Conservation (phyloP, 768 basidiomycete species). For the Termitomyces sp. region DNA sequence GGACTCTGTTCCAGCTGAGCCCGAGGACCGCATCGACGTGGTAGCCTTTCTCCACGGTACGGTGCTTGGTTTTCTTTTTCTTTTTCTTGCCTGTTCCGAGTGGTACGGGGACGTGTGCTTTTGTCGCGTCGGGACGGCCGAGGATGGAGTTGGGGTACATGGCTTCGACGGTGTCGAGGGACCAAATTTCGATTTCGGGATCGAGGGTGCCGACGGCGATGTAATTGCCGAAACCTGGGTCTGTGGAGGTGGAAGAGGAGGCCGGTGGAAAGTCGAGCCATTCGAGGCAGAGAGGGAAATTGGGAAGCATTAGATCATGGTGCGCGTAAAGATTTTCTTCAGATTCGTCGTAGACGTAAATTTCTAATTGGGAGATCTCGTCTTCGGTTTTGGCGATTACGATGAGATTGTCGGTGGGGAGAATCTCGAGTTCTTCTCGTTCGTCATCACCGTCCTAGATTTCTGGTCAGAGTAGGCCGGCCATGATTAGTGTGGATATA, state of each 20-base stretch:
- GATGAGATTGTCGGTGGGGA: slow-evolving; percentile 88
- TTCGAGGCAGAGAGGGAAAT: slow-evolving; percentile 96
- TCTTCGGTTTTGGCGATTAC: slow-evolving; percentile 94
- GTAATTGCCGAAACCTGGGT: slow-evolving; percentile 67
- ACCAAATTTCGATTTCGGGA: slow-evolving; percentile 99
- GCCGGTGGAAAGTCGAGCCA: slow-evolving; percentile 96
- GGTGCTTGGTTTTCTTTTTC: slow-evolving; percentile 77
- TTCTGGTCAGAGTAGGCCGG: slow-evolving; percentile 5
- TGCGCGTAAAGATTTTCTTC: slow-evolving; percentile 92
- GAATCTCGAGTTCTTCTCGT: slow-evolving; percentile 82
- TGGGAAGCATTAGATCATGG: slow-evolving; percentile 96
- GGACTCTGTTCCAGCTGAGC: slow-evolving; percentile 86
- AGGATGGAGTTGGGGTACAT: slow-evolving; percentile 92
- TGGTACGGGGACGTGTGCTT: slow-evolving; percentile 71
- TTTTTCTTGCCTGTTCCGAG: slow-evolving; percentile 97
- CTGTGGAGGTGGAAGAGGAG: slow-evolving; percentile 33
- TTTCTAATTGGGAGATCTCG: slow-evolving; percentile 91
- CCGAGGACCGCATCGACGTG: slow-evolving; percentile 95
- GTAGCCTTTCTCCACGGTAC: slow-evolving; percentile 53
- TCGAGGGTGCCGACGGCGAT: slow-evolving; percentile 97
- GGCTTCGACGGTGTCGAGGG: slow-evolving; percentile 86
- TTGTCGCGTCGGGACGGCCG: slow-evolving; percentile 81
- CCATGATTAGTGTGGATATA: slow-evolving; percentile 16
- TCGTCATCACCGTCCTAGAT: slow-evolving; percentile 68
- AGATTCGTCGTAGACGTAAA: slow-evolving; percentile 92